Conservation (phyloP, 192 early-diverging fungal genomes). For the Irineochytrium annulatum region DNA sequence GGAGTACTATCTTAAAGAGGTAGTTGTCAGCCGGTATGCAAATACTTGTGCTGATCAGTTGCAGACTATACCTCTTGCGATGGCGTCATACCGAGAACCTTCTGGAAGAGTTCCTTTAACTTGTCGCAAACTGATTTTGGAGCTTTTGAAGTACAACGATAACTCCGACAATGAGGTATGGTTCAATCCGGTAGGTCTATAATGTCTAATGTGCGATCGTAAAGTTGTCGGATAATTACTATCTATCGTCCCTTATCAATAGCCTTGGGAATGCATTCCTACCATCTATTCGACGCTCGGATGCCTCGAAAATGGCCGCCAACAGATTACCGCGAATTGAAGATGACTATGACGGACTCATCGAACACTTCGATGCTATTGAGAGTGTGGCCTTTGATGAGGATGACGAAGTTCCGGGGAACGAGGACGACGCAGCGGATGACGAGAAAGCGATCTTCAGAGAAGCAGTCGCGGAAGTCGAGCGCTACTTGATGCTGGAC, state of each 20-base stretch:
- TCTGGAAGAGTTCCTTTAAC: constrained; percentile 58
- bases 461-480: constrained; percentile 64
- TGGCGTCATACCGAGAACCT: constrained; percentile 65
- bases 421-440: constrained; percentile 17
- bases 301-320: constrained; percentile 10
- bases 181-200: not conserved
- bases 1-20: constrained; percentile 92
- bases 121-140: constrained; percentile 65
- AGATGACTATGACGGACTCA: constrained; percentile 13
- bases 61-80: constrained; percentile 45
- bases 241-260: constrained; percentile 68
- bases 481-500: constrained; percentile 74
- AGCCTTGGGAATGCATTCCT: constrained; percentile 65
- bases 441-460: constrained; percentile 44
- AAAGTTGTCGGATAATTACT: constrained; percentile 76
- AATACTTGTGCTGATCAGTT: not conserved
- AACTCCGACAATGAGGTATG: constrained; percentile 77
- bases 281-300: constrained; percentile 28
- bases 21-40: constrained; percentile 42
- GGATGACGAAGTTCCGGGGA: constrained; percentile 12
- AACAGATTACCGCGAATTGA: constrained; percentile 4
- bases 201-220: not conserved
- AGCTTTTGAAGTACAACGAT: constrained; percentile 86
- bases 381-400: not conserved
- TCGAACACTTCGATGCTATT: constrained; percentile 34